phyloP scores from a whole-genome alignment of 2,329 filamentous ascomycete species.

The Hypoxylon sp. region DNA sequence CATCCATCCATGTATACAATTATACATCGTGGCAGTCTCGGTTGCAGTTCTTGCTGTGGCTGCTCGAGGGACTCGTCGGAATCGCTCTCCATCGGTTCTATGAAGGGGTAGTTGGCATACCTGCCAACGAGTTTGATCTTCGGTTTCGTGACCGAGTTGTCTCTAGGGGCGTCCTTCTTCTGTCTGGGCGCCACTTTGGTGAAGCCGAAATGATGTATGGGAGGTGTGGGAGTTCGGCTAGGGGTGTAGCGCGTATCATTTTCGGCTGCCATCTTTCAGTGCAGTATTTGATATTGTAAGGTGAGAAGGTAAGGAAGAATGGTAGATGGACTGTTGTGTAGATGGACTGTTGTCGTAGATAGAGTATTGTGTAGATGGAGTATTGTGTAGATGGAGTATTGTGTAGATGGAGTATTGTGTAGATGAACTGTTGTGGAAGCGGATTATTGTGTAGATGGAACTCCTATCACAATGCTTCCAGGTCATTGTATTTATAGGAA shows the following conservation, averaged over 20 bases:
- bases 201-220: background rate
- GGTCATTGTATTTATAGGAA: background rate
- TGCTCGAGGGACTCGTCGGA: background rate
- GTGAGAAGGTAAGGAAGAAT: background rate
- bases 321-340: background rate
- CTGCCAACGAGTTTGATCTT: background rate
- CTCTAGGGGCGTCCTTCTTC: background rate
- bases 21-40: background rate
- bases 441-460: background rate
- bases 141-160: background rate
- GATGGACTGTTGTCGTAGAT: background rate
- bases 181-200: background rate
- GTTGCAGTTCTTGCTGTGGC: background rate
- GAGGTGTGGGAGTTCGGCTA: background rate
- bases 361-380: background rate
- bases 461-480: background rate
- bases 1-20: slow-evolving; percentile 14
- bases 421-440: no score
- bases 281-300: background rate
- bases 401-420: background rate
- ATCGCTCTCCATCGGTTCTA: background rate
- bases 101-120: background rate
- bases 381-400: background rate
- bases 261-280: no score
- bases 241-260: background rate